These are phyloP conservation scores for Nyssa sinensis DNA, from an alignment of 148 eudicot genomes.

Conservation along the genomic window DNA sequence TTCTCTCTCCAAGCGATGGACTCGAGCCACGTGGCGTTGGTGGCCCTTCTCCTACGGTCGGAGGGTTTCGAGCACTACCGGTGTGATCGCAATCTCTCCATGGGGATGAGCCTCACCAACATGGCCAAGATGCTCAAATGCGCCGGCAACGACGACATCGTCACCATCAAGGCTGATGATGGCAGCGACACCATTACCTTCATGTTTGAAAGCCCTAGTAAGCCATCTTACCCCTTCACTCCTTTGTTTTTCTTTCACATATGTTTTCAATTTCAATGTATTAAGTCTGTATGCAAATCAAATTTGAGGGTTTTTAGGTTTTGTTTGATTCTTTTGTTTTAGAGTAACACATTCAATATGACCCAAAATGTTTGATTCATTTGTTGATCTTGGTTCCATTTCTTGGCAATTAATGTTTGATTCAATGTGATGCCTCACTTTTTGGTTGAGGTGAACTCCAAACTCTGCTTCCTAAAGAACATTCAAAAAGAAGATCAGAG, in stretches of 20 bases:
- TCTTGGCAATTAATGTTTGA: too few species aligned
- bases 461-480: too few species aligned
- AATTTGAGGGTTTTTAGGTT: neutral
- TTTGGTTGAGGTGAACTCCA: too few species aligned
- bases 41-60: conserved; percentile 55
- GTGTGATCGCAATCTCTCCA: conserved; percentile 54
- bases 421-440: too few species aligned
- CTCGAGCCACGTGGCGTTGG: conserved; percentile 73
- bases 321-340: neutral
- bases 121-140: conserved; percentile 61
- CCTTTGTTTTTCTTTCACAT: neutral
- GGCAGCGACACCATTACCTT: conserved; percentile 62
- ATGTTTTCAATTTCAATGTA: neutral
- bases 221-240: neutral
- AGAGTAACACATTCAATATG: too few species aligned
- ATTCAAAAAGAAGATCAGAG: too few species aligned
- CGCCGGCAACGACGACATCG: conserved; percentile 56
- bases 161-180: conserved; percentile 63
- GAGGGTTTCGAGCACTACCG: conserved; percentile 76
- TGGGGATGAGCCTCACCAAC: conserved; percentile 60
- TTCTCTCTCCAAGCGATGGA: conserved; percentile 75
- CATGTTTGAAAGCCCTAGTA: conserved; percentile 75
- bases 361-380: too few species aligned
- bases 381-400: too few species aligned
- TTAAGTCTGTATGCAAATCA: neutral